Percentiles rank a stretch among this genome's conserved stretches.
phyloP scores from a whole-genome alignment of 2,329 filamentous ascomycete genomes.

The Penicillium sp. region DNA sequence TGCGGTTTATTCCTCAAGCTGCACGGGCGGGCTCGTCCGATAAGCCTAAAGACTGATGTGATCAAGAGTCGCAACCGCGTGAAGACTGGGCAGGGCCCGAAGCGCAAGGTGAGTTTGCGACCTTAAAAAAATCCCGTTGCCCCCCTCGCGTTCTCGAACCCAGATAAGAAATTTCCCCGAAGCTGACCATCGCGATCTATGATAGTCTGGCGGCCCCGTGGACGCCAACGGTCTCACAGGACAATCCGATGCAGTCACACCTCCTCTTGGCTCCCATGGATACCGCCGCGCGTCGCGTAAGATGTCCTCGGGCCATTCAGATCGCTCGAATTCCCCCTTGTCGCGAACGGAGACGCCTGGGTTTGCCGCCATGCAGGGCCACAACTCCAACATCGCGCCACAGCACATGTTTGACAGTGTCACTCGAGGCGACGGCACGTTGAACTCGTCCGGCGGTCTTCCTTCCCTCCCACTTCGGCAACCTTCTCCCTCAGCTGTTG shows the following conservation, averaged over 20 bases:
- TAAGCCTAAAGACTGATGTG: conserved; percentile 96
- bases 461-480: conserved; percentile 53
- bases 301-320: conserved; percentile 67
- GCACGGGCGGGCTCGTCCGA: conserved; percentile 87
- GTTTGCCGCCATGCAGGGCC: conserved; percentile 55
- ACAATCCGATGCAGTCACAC: conserved; percentile 55
- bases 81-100: conserved; percentile 77
- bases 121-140: conserved; percentile 26
- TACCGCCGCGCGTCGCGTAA: conserved; percentile 69
- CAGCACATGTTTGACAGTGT: conserved; percentile 77
- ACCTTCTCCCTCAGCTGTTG: conserved; percentile 60
- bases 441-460: conserved; percentile 55
- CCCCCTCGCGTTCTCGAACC: conserved; percentile 8
- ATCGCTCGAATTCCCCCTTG: conserved; percentile 73
- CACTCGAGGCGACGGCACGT: conserved; percentile 64
- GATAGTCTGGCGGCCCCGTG: conserved; percentile 43
- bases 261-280: conserved; percentile 56
- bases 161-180: conserved; percentile 24
- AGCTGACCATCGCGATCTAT: conserved; percentile 23
- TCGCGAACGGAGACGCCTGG: conserved; percentile 76
- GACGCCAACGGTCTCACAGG: conserved; percentile 60
- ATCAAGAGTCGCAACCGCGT: conserved; percentile 99
- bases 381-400: conserved; percentile 65
- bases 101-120: conserved; percentile 69
- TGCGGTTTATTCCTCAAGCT: conserved; percentile 97